Evolutionary conservation across 2,329 filamentous ascomycete species (phyloP).

Genomic region (Monilinia fructicola): DNA sequence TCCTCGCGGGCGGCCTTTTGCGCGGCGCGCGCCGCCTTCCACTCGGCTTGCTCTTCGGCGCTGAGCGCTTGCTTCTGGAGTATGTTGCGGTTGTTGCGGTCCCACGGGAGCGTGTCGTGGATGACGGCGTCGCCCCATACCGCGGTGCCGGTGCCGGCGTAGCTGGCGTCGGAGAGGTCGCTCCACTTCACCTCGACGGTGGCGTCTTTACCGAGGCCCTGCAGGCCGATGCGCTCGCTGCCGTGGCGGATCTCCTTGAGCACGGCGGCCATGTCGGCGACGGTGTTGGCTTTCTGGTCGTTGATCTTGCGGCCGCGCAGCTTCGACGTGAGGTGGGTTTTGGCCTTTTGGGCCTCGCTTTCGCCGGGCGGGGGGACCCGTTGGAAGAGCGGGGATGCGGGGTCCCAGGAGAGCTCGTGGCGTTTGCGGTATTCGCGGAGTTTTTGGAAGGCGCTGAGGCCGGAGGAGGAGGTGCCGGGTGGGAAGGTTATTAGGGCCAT

Average conservation of each 20-base stretch:
- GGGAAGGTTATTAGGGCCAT: constrained; percentile 61
- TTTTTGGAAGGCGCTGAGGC: constrained; percentile 60
- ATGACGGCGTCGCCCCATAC: constrained; percentile 41
- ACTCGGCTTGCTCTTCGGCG: constrained; percentile 12
- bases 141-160: constrained; percentile 33
- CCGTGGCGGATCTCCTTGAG: constrained; percentile 18
- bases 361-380: not conserved
- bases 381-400: constrained; percentile 3
- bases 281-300: constrained; percentile 59
- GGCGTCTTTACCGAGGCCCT: constrained; percentile 8
- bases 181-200: constrained; percentile 41
- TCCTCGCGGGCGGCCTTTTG: not conserved
- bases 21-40: not conserved
- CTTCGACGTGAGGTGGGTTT: constrained; percentile 22
- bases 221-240: constrained; percentile 22
- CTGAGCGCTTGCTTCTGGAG: not conserved
- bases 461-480: constrained; percentile 51
- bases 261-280: constrained; percentile 61
- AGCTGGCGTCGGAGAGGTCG: constrained; percentile 43
- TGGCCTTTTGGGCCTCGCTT: constrained; percentile 7
- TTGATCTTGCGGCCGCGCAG: constrained; percentile 55
- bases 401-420: constrained; percentile 62
- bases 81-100: not conserved
- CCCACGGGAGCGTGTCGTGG: constrained; percentile 25
- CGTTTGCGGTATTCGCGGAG: constrained; percentile 63